phyloP scores from a whole-genome alignment of 305 asterid genomes.

The Fraxinus paxiana region DNA sequence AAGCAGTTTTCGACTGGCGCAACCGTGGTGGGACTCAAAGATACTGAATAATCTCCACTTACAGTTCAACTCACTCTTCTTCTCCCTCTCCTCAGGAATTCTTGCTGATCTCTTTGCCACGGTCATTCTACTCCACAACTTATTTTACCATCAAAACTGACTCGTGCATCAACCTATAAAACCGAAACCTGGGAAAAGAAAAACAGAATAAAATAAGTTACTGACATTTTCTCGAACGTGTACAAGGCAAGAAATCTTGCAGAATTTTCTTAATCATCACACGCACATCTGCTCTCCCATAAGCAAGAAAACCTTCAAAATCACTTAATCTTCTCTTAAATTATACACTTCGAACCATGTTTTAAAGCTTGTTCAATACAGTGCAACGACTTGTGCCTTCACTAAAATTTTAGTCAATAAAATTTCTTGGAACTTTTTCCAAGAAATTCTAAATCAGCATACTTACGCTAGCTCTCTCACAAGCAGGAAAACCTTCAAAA shows the following conservation, averaged over 20 bases:
- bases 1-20: slow-evolving; percentile 31
- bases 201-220: neutral
- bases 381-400: neutral
- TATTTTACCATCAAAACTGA: neutral
- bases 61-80: slow-evolving; percentile 42
- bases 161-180: slow-evolving; percentile 1
- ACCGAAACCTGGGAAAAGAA: slow-evolving; percentile 16
- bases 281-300: slow-evolving; percentile 8
- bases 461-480: neutral
- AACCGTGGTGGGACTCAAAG: slow-evolving; percentile 46
- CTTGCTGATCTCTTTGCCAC: slow-evolving; percentile 51
- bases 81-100: slow-evolving; percentile 34
- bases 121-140: slow-evolving; percentile 17
- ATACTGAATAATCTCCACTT: slow-evolving; percentile 51
- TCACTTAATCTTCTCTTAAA: slow-evolving; percentile 16
- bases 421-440: slow-evolving; percentile 1
- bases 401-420: slow-evolving; percentile 5
- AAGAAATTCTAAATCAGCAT: slow-evolving; percentile 8
- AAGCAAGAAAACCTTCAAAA: neutral
- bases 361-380: slow-evolving; percentile 3
- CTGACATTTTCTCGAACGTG: slow-evolving; percentile 11
- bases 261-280: neutral
- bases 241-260: neutral
- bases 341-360: slow-evolving; percentile 1
- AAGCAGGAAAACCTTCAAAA: neutral